phyloP scores from a whole-genome alignment of 768 basidiomycete genomes.

The Tricholoma sp. region DNA sequence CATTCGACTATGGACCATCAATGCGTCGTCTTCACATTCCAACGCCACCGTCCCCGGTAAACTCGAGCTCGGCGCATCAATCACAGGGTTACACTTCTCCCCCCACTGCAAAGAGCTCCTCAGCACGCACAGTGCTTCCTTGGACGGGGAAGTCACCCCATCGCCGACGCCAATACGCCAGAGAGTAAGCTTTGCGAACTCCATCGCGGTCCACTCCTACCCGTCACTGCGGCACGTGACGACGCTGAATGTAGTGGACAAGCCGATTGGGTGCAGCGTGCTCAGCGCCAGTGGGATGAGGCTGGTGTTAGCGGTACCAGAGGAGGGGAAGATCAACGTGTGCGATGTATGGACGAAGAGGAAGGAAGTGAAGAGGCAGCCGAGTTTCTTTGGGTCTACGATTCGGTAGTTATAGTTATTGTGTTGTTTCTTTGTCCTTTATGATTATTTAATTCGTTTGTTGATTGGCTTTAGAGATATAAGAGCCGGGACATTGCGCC shows the following conservation, averaged over 20 bases:
- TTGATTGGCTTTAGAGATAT: neutral
- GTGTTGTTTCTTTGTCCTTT: neutral
- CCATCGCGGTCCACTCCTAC: constrained; percentile 49
- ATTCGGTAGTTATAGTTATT: constrained; percentile 15
- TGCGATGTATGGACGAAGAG: constrained; percentile 53
- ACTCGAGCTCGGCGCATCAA: constrained; percentile 49
- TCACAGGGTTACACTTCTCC: constrained; percentile 71
- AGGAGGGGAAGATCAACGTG: constrained; percentile 62
- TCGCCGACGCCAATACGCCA: constrained; percentile 9
- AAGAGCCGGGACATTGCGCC: neutral
- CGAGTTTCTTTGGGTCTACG: constrained; percentile 25
- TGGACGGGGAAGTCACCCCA: constrained; percentile 1
- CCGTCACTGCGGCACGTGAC: constrained; percentile 57
- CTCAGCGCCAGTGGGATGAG: constrained; percentile 47
- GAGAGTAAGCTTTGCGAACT: constrained; percentile 25
- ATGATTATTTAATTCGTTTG: neutral
- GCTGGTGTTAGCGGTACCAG: constrained; percentile 54
- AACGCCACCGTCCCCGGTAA: constrained; percentile 40
- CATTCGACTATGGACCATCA: constrained; percentile 51
- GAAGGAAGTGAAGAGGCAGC: constrained; percentile 30
- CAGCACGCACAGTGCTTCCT: constrained; percentile 59
- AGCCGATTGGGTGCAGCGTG: constrained; percentile 57
- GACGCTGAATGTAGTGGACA: constrained; percentile 30
- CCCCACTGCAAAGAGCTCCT: constrained; percentile 80
- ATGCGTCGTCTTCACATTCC: constrained; percentile 36